Base-by-base conservation (phyloP, 2,329 filamentous ascomycete genomes). In the Coniochaeta hoffmannii region DNA sequence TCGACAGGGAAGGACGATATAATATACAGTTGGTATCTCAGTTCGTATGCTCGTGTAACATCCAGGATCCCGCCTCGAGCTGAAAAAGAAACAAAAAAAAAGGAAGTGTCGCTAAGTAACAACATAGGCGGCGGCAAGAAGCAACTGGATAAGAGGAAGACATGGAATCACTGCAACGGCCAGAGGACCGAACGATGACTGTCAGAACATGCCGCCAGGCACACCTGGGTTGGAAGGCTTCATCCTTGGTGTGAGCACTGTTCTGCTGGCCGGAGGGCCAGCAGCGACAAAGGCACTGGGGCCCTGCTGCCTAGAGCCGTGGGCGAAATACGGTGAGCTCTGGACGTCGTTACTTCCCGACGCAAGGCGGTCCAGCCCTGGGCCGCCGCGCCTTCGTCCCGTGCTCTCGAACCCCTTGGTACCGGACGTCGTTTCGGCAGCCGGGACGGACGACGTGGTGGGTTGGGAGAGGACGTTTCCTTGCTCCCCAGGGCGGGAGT, bases 401-500 rank as follows among this genome's bases (percentile, higher is more conserved):
- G 38, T 24, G 15, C 19, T 24, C 38, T 44, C 38, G 38, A 19
- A 15, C 14, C 26, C 26, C 14, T 31, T 17, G 24, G 30, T 30
- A 26, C 30, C 46, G 10, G 14, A 11, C 24, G 11, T 28, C 17
- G 8, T 5, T 19, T 28, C 24, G 28, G 8, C 10, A 19, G n/a
- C 15, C 11, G 26, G 49, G 14, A 46, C 8, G 10, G 30, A 12
- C 7, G 30, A 32, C 7, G 30, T 12, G 30, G 30, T 12, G 30
- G 30, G 30, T 8, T 32, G 30, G 14, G 19, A 41, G 6, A 15
- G n/a, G 36, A 9, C 15, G 14, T 22, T n/a, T 41, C n/a, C 8
- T 8, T 41, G 8, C 6, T 41, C 73, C 75, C 54, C 78, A 75
- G 2, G n/a, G n/a, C n/a, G n/a, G n/a, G n/a, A n/a, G n/a, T n/a